Conservation (phyloP, 2,329 filamentous ascomycete genomes). For the Coleophoma eucalyptorum region DNA sequence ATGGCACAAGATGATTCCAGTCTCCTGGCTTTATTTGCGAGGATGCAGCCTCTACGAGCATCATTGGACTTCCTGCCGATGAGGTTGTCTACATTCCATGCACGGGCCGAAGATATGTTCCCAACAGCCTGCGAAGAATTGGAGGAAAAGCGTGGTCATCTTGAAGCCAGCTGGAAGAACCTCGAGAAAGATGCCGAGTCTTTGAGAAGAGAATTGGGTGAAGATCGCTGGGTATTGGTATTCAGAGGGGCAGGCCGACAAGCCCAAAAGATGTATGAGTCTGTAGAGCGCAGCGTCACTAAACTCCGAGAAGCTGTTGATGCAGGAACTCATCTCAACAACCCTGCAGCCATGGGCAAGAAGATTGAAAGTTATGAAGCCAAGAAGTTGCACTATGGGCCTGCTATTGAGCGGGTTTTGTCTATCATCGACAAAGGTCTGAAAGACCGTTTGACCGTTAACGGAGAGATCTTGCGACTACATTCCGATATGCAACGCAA, state of each 20-base stretch:
- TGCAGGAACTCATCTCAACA: constrained; percentile 67
- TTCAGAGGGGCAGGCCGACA: constrained; percentile 91
- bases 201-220: constrained; percentile 82
- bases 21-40: constrained; percentile 83
- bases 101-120: constrained; percentile 72
- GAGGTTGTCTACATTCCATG: constrained; percentile 82
- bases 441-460: constrained; percentile 90
- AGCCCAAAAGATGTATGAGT: constrained; percentile 95
- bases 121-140: constrained; percentile 90
- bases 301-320: constrained; percentile 82
- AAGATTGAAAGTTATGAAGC: constrained; percentile 92
- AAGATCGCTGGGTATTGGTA: constrained; percentile 94
- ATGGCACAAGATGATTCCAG: constrained; percentile 79
- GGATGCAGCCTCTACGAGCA: constrained; percentile 90
- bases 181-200: constrained; percentile 89
- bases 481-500: constrained; percentile 82
- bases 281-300: constrained; percentile 78
- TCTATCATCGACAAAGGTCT: constrained; percentile 95
- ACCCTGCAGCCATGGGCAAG: constrained; percentile 66
- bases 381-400: constrained; percentile 91
- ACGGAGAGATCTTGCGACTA: constrained; percentile 87
- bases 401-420: constrained; percentile 86
- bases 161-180: constrained; percentile 85
- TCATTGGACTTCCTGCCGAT: constrained; percentile 95
- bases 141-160: constrained; percentile 65